phyloP scores from a whole-genome alignment of 2,329 filamentous ascomycete species.

The Xylaria polymorpha region DNA sequence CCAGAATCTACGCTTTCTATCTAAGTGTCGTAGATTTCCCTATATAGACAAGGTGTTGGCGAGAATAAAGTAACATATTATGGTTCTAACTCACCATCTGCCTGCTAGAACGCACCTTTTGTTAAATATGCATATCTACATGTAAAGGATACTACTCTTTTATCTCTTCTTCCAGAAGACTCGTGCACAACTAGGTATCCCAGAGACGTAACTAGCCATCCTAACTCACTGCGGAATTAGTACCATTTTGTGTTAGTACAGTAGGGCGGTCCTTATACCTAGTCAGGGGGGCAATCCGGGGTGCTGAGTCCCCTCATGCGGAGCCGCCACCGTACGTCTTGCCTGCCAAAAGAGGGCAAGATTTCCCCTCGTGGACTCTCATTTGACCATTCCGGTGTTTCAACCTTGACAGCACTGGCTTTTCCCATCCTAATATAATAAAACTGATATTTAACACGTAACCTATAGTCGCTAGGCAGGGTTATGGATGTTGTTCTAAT shows the following conservation, averaged over 20 bases:
- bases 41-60: no score
- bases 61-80: not conserved
- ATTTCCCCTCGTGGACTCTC: constrained; percentile 3
- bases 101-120: not conserved
- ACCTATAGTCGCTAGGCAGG: not conserved
- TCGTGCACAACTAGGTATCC: not conserved
- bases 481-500: not conserved
- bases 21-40: no score
- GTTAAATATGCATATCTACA: not conserved
- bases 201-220: not conserved
- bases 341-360: constrained; percentile 32
- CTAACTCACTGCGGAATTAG: not conserved
- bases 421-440: not conserved
- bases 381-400: constrained; percentile 16
- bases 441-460: not conserved
- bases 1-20: no score
- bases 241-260: not conserved
- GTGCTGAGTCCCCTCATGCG: constrained; percentile 16
- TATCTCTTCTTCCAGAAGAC: not conserved
- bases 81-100: not conserved
- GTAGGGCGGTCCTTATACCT: constrained; percentile 1
- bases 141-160: not conserved
- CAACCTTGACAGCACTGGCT: not conserved
- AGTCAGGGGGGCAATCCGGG: not conserved
- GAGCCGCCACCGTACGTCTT: constrained; percentile 1